phyloP scores from a whole-genome alignment of 192 early-diverging fungal genomes.

The Lunasporangiospora selenospora region DNA sequence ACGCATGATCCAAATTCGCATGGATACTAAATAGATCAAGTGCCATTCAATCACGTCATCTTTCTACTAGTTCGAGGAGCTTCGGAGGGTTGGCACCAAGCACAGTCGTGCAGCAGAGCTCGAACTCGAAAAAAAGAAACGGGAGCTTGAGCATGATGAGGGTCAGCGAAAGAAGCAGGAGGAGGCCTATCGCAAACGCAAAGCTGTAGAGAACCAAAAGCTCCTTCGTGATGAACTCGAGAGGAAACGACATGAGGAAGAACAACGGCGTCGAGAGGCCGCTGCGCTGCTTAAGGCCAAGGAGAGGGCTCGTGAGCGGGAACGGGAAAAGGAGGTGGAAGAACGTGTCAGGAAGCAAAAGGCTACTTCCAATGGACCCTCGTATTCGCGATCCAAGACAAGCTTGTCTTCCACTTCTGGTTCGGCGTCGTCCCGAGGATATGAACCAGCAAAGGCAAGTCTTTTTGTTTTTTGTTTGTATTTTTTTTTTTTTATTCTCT shows the following conservation, averaged over 20 bases:
- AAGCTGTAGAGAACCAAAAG: constrained; percentile 28
- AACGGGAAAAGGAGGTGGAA: constrained; percentile 20
- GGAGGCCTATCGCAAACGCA: constrained; percentile 18
- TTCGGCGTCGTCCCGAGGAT: not conserved
- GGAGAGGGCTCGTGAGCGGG: constrained; percentile 32
- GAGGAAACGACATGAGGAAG: constrained; percentile 30
- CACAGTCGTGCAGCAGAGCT: constrained; percentile 25
- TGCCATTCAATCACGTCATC: too few species aligned
- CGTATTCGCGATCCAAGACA: constrained; percentile 29
- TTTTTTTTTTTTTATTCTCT: not conserved
- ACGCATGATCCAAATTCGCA: too few species aligned
- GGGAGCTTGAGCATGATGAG: constrained; percentile 29
- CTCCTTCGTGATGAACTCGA: constrained; percentile 28
- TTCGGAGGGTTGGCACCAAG: constrained; percentile 39
- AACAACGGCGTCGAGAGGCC: constrained; percentile 19
- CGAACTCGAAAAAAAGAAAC: constrained; percentile 39
- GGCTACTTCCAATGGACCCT: constrained; percentile 19
- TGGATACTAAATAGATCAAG: too few species aligned
- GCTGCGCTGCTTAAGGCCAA: constrained; percentile 28
- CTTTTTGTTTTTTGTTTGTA: not conserved
- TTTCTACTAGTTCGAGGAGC: constrained; percentile 35
- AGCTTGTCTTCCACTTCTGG: constrained; percentile 8
- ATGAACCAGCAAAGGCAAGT: constrained; percentile 25
- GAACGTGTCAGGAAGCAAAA: constrained; percentile 16
- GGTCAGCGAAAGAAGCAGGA: constrained; percentile 30